A percentile compares a stretch with the other conserved stretches of the same genome.
phyloP scores from a whole-genome alignment of 805 yeast species.

The Maudiozyma turicensis region DNA sequence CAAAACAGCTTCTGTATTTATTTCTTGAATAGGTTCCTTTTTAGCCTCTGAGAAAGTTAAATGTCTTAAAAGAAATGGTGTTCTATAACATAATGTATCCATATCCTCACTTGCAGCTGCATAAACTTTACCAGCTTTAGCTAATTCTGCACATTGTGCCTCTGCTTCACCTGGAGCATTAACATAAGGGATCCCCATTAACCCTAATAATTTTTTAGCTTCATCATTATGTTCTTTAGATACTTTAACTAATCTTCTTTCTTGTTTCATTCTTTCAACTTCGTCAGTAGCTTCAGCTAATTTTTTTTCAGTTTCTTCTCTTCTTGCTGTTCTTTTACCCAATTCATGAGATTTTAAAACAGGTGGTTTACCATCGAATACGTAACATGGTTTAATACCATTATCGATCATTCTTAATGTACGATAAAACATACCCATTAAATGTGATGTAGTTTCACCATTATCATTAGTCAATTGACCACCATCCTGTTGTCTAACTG shows the following conservation, averaged over 20 bases:
- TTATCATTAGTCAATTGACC: slow-evolving; percentile 76
- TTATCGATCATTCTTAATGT: slow-evolving; percentile 82
- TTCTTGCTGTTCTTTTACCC: slow-evolving; percentile 68
- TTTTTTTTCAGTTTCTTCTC: slow-evolving; percentile 75
- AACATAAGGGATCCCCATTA: slow-evolving; percentile 94
- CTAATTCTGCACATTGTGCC: slow-evolving; percentile 94
- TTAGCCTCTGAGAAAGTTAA: slow-evolving; percentile 90
- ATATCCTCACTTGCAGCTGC: slow-evolving; percentile 98
- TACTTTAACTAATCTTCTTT: slow-evolving; percentile 82
- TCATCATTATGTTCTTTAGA: slow-evolving; percentile 89
- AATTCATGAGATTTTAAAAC: slow-evolving; percentile 86
- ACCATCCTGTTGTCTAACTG: slow-evolving; percentile 97
- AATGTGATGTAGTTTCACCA: slow-evolving; percentile 89
- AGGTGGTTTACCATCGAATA: slow-evolving; percentile 97
- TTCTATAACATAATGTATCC: slow-evolving; percentile 92
- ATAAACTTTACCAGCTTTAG: slow-evolving; percentile 80
- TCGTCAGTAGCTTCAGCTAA: slow-evolving; percentile 69
- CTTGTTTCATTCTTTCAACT: slow-evolving; percentile 58
- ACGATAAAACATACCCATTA: slow-evolving; percentile 94
- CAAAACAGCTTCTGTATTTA: slow-evolving; percentile 54
- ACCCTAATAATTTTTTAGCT: slow-evolving; percentile 64
- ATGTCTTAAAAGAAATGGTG: slow-evolving; percentile 77
- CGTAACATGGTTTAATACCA: slow-evolving; percentile 94
- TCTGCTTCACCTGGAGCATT: slow-evolving; percentile 98
- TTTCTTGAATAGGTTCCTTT: slow-evolving; percentile 85